Conservation (phyloP, 768 basidiomycete species). For the Ephemerocybe angulata region DNA sequence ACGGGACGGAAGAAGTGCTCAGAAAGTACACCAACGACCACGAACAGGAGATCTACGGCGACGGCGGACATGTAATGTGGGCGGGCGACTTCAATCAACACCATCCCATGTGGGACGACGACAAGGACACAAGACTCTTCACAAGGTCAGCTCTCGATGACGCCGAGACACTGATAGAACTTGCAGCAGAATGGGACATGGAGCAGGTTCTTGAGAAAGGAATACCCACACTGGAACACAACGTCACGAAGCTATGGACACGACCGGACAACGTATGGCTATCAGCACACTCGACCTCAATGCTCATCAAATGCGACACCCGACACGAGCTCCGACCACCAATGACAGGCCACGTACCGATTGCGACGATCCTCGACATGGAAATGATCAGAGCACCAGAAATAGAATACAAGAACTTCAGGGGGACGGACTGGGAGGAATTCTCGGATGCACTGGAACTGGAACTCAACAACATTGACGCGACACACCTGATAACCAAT, state of each 20-base stretch:
- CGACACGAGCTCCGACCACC: too few relatives aligned
- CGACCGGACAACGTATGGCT: slow-evolving; percentile 44
- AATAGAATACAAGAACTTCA: slow-evolving; percentile 13
- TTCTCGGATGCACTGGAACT: slow-evolving; percentile 20
- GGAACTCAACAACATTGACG: slow-evolving; percentile 17
- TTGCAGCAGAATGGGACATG: slow-evolving; percentile 24
- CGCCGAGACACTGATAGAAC: slow-evolving; percentile 24
- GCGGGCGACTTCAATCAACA: slow-evolving; percentile 39
- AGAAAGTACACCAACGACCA: background rate
- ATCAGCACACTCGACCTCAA: slow-evolving; percentile 10
- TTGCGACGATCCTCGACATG: slow-evolving; percentile 28
- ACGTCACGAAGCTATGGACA: slow-evolving; percentile 28
- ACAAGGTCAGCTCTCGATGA: slow-evolving; percentile 17
- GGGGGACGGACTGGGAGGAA: slow-evolving; percentile 15
- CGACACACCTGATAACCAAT: background rate
- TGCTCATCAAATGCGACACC: slow-evolving; percentile 27
- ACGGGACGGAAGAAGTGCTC: background rate
- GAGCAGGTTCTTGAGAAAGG: slow-evolving; percentile 29
- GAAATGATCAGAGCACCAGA: background rate
- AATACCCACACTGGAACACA: slow-evolving; percentile 30
- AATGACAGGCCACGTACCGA: slow-evolving; percentile 39
- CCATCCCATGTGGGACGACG: slow-evolving; percentile 37
- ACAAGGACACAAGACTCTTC: slow-evolving; percentile 30
- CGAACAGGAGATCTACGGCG: background rate
- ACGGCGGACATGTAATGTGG: slow-evolving; percentile 23